Evolutionary conservation across 192 early-diverging fungal genomes (phyloP), one percentile per base, ranked within the genome.

Genomic region (Coemansia guatemalensis): DNA sequence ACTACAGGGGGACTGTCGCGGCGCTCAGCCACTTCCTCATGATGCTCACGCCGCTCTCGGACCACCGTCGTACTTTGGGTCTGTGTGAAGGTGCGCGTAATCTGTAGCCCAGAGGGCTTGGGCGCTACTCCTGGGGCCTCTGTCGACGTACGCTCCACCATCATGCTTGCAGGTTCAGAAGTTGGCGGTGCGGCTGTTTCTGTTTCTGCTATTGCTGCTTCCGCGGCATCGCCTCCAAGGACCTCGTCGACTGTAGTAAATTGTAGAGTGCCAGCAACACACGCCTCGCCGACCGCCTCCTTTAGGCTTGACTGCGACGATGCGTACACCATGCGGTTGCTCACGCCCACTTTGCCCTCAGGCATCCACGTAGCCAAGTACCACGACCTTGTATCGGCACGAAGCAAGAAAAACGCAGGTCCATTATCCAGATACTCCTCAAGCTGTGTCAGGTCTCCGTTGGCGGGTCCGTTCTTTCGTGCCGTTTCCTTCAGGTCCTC

Each of bases 331-430:
- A 83, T 83, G 33, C 74, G 66, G 22, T 76, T 75, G 52, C 68
- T 75, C 7, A 77, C 69, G 8, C 74, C 64, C 21, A 83, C 77
- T 47, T 75, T 71, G 29, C 70, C 73, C 51, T 83, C 82, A 1
- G 82, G 82, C 69, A 83, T 75, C 82, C 82, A 83, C 17, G 73
- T 75, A 50, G 79, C 65, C 26, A 83, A 61, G 41, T 77, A 83
- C 81, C 81, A 83, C 5, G 65, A 60, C 11, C 61, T 54, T 2
- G 54, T 24, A 33, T 48, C 68, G 3, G 69, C 69, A 21, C 76
- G 69, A 26, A 83, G 65, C 58, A 83, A 49, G 21, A 78, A 67
- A 51, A 78, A 78, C 21, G 75, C 69, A 5, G 76, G 69, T 8
- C 56, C 50, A 50, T 62, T 56, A 8, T 48, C 64, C 17, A 79